phyloP scores from a whole-genome alignment of 1,284 basidiomycete species.

The Cutaneotrichosporon curvatum region DNA sequence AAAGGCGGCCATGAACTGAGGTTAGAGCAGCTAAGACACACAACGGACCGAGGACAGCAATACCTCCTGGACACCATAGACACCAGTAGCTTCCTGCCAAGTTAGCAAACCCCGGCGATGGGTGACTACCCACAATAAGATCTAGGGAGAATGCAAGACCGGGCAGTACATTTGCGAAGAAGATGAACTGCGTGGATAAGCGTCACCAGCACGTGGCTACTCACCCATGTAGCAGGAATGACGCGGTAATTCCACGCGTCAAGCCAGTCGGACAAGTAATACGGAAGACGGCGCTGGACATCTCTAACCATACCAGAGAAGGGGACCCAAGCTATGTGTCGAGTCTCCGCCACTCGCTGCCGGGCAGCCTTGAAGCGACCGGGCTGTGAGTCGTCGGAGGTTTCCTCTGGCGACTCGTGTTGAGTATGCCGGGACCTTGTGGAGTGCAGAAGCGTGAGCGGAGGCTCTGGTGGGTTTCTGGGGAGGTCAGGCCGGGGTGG shows the following conservation, averaged over 20 bases:
- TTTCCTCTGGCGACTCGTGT: background rate
- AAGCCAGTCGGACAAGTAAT: slow-evolving; percentile 76
- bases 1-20: slow-evolving; percentile 78
- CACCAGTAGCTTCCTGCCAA: slow-evolving; percentile 61
- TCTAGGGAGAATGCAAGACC: slow-evolving; percentile 90
- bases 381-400: too few relatives aligned
- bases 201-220: slow-evolving; percentile 46
- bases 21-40: background rate
- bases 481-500: slow-evolving; percentile 17
- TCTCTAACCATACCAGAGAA: slow-evolving; percentile 65
- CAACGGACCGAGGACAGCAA: slow-evolving; percentile 43
- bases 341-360: background rate
- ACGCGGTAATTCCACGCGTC: slow-evolving; percentile 80
- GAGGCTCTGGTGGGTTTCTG: slow-evolving; percentile 34
- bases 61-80: slow-evolving; percentile 87
- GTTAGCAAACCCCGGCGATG: too few relatives aligned
- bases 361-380: background rate
- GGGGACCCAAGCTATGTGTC: slow-evolving; percentile 4
- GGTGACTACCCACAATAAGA: slow-evolving; percentile 53
- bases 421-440: slow-evolving; percentile 12
- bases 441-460: slow-evolving; percentile 32
- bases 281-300: slow-evolving; percentile 67
- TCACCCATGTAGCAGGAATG: slow-evolving; percentile 43
- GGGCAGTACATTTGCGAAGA: slow-evolving; percentile 59
- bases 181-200: slow-evolving; percentile 33